These are phyloP conservation scores for Aspergillus sclerotiicarbonarius DNA, from an alignment of 495 filamentous ascomycete genomes.

Conservation along the genomic window DNA sequence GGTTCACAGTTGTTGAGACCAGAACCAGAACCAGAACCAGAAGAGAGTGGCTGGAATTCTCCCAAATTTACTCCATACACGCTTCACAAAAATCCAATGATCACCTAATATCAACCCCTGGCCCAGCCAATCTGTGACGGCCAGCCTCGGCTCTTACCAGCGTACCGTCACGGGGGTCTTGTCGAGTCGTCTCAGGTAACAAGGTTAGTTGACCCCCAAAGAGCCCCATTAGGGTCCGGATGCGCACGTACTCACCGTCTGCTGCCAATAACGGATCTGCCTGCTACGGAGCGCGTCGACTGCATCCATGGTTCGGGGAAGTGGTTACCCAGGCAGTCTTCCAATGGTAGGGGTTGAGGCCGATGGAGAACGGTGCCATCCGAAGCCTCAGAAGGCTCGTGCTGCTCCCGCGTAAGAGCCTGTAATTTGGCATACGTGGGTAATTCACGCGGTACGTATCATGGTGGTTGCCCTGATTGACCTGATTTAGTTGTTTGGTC, in stretches of 20 bases:
- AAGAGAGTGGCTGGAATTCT: too few relatives aligned
- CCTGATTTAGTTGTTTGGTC: background rate
- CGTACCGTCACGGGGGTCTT: too few relatives aligned
- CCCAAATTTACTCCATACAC: too few relatives aligned
- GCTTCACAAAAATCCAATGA: background rate
- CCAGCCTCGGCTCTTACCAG: too few relatives aligned
- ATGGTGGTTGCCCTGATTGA: too few relatives aligned
- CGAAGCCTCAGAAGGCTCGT: background rate
- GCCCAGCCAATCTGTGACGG: too few relatives aligned
- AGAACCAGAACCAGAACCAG: background rate
- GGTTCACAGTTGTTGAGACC: background rate
- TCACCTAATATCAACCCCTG: background rate
- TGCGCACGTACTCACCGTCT: background rate
- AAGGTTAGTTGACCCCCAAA: background rate
- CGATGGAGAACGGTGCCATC: background rate
- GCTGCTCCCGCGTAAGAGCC: background rate
- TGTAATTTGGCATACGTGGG: background rate
- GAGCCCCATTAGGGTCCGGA: constrained; percentile 6
- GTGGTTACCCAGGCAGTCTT: background rate
- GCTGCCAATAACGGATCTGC: constrained; percentile 2
- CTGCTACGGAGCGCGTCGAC: background rate
- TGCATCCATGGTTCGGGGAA: background rate
- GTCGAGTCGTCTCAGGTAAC: background rate
- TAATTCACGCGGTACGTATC: background rate
- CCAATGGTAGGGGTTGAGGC: background rate